Base-by-base conservation (phyloP, 257 asterid genomes). In the Oldenlandia corymbosa region DNA sequence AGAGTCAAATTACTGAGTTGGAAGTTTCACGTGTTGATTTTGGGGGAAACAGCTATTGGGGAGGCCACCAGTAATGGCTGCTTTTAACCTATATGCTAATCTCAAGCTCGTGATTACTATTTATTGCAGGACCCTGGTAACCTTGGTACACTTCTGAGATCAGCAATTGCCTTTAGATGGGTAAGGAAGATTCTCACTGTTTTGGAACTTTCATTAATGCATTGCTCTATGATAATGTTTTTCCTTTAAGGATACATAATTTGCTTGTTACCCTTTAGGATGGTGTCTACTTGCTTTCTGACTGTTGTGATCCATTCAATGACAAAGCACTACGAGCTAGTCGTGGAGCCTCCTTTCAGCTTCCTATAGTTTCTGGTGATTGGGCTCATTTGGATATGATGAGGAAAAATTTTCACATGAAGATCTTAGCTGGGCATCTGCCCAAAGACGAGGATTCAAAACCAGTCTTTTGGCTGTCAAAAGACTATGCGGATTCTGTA, bases 231-330 rank as follows among this genome's bases (percentile, higher is more conserved):
- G n/a, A 10, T 0, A n/a, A 1, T 10, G 17, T 50, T 9, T 50
- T 20, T 31, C 56, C 56, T 21, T 26, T 23, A 21, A 31, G 10
- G 28, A n/a, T 41, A 57, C 42, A n/a, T 50, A 20, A 28, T 43
- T 5, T 49, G 37, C n/a, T 30, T 14, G 27, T 18, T 59, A 59
- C 67, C 62, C 66, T 58, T 57, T 70, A 93, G 99, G 90, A 81
- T 26, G 97, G 97, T 4, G 85, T 85, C 39, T 83, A 83, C 72
- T 80, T 93, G 49, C 94, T 93, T 57, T 88, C 96, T 10, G 96
- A 97, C 9, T 93, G 99, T 68, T 93, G 99, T 68, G 99, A 93
- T 68, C 97, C 99, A 51, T 90, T 93, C 90, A 93, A 93, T 30
- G 99, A 93, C 60, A 93, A 93, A 75, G 93, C 88, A n/a, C 74